Base-by-base conservation (phyloP, 2,329 filamentous ascomycete genomes). In the Botrytis tulipae region DNA sequence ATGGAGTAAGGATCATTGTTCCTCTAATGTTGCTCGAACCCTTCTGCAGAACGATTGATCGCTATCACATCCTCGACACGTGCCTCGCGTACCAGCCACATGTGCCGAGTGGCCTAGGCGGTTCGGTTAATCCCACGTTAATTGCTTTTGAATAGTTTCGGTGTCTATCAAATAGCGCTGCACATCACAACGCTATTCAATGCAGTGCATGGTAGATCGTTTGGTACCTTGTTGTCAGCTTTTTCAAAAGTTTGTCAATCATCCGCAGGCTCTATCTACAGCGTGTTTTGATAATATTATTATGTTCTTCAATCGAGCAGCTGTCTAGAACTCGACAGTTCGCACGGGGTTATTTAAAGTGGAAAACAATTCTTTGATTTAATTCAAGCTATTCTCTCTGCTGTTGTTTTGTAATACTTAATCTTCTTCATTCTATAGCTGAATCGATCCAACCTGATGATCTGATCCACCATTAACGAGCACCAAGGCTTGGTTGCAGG, bases 121-220 rank as follows among this genome's bases (percentile, higher is more conserved):
- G 22, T 22, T 62, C 22, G 32, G 35, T 40, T 40, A n/a, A 40
- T 12, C 35, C 35, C 35, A 40, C 9, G 7, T 16, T 10, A 40
- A 62, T n/a, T n/a, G 51, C 12, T 40, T 62, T 22, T 14, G 25
- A 22, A 40, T 61, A 12, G 29, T 59, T 59, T 32, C 29, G 54
- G 22, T 40, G 25, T 16, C 32, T 37, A 37, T n/a, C 32, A 61
- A 61, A 40, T 40, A 62, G 60, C 60, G 32, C 35, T 62, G 60
- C 60, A 62, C 35, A 62, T 62, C 60, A 62, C 60, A 40, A 62
- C 60, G 32, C 60, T 62, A 62, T n/a, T 18, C 7, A 16, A 40
- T 62, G 35, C 35, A 62, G 51, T 16, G 22, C 20, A 18, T 4
- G 7, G 25, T 8, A 62, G 25, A 40, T 62, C 60, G 35, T n/a